Percentiles rank a stretch among this genome's conserved stretches.
Evolutionary conservation across 2,329 filamentous ascomycete species (phyloP).

Genomic region (Thermochaetoides dissita): DNA sequence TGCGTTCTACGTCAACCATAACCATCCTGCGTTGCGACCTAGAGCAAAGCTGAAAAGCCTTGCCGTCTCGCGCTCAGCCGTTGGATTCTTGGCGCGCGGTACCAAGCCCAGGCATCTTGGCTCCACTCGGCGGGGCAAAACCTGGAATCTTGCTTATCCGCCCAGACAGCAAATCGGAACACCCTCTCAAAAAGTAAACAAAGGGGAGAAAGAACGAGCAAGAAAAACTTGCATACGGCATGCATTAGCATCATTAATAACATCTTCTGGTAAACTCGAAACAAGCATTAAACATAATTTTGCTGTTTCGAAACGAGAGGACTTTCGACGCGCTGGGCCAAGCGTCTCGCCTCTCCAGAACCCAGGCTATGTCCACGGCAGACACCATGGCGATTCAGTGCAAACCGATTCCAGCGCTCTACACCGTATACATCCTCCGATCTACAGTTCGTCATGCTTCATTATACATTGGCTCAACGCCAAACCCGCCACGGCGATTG

Average conservation of each 20-base stretch:
- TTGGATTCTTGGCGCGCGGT: background rate
- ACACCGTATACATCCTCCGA: slow-evolving; percentile 83
- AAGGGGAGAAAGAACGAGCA: background rate
- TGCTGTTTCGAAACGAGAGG: background rate
- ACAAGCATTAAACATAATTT: background rate
- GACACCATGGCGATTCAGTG: slow-evolving; percentile 17
- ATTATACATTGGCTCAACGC: slow-evolving; percentile 85
- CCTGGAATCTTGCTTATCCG: background rate
- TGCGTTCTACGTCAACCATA: background rate
- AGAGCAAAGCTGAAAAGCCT: background rate
- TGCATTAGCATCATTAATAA: background rate
- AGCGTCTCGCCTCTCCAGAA: background rate
- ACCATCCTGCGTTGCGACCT: background rate
- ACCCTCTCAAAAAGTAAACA: slow-evolving; percentile 1
- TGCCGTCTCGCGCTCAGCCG: background rate
- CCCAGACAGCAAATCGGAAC: background rate
- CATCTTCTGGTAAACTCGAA: background rate
- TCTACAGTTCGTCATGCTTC: slow-evolving; percentile 59
- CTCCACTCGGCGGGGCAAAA: too few relatives aligned
- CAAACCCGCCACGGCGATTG: slow-evolving; percentile 70
- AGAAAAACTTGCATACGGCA: background rate
- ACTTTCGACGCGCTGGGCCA: background rate
- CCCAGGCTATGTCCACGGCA: too few relatives aligned
- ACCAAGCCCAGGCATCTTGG: too few relatives aligned
- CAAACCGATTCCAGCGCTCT: slow-evolving; percentile 68